phyloP scores from a whole-genome alignment of 192 early-diverging fungal species.

The Podila epigama region DNA sequence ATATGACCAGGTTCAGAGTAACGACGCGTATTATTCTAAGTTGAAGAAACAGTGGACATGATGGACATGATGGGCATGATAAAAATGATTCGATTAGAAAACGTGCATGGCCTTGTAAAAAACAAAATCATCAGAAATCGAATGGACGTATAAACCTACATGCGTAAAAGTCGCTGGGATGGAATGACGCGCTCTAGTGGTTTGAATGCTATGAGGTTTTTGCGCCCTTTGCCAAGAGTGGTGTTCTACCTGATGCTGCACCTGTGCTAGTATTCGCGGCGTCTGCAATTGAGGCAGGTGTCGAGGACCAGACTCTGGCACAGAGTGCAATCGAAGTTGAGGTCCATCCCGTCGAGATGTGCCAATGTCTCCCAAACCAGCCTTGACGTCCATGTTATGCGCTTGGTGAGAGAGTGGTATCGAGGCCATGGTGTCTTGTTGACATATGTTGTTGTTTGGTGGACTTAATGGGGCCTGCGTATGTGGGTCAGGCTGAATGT shows the following conservation, averaged over 20 bases:
- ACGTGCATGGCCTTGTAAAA: too few species aligned
- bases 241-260: conserved; percentile 25
- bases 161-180: conserved; percentile 9
- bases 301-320: background rate
- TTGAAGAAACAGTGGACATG: background rate
- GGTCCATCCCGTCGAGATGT: too few species aligned
- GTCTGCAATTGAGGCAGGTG: conserved; percentile 30
- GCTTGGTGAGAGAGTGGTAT: too few species aligned
- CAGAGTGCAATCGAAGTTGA: background rate
- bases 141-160: background rate
- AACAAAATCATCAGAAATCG: background rate
- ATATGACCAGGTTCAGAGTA: conserved; percentile 26
- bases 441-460: too few species aligned
- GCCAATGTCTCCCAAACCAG: too few species aligned
- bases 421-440: too few species aligned
- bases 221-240: conserved; percentile 11
- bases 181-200: conserved; percentile 6
- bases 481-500: too few species aligned
- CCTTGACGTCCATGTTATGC: too few species aligned
- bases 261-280: conserved; percentile 23
- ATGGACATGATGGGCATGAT: background rate
- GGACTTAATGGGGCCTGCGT: too few species aligned
- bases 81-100: background rate
- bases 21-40: conserved; percentile 13
- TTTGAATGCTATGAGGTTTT: background rate